Evolutionary conservation across 441 rosid species (phyloP).

Genomic region (Gossypium laxum): DNA sequence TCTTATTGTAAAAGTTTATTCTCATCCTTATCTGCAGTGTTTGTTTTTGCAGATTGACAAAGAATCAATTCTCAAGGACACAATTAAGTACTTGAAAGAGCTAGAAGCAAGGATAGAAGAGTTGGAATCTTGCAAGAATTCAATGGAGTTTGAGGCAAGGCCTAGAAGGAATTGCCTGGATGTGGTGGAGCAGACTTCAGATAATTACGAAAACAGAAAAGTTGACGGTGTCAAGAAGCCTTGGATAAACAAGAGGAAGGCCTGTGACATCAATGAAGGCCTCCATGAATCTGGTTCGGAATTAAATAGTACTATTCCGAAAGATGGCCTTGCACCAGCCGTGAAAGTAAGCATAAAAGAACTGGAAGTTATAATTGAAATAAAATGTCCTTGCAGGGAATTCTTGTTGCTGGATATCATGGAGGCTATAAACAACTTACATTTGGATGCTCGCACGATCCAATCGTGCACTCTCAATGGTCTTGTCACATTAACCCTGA

Average conservation of each 20-base stretch:
- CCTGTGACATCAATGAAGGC: slow-evolving; percentile 28
- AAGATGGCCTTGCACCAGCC: slow-evolving; percentile 25
- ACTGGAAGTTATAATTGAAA: slow-evolving; percentile 52
- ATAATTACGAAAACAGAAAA: slow-evolving; percentile 39
- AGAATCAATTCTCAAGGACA: slow-evolving; percentile 47
- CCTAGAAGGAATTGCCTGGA: slow-evolving; percentile 32
- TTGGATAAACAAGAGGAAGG: slow-evolving; percentile 53
- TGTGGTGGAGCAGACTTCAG: slow-evolving; percentile 52
- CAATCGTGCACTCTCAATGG: slow-evolving; percentile 53
- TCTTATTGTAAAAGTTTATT: too few species aligned
- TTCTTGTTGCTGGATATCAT: slow-evolving; percentile 57
- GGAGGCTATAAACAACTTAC: slow-evolving; percentile 58
- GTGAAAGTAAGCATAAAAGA: slow-evolving; percentile 54
- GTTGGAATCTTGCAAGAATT: slow-evolving; percentile 61
- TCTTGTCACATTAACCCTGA: slow-evolving; percentile 39
- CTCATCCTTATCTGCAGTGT: not conserved
- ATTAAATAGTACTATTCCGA: slow-evolving; percentile 11
- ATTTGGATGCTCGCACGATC: slow-evolving; percentile 54
- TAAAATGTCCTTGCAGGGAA: slow-evolving; percentile 54
- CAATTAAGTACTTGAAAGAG: slow-evolving; percentile 46
- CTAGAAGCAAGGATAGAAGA: slow-evolving; percentile 67
- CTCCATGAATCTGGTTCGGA: slow-evolving; percentile 18
- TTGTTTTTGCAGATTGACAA: slow-evolving; percentile 42
- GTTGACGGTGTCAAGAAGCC: slow-evolving; percentile 30
- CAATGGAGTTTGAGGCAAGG: slow-evolving; percentile 33